Base-by-base conservation (phyloP, 257 asterid species). In the Paraleonurus japonicus region DNA sequence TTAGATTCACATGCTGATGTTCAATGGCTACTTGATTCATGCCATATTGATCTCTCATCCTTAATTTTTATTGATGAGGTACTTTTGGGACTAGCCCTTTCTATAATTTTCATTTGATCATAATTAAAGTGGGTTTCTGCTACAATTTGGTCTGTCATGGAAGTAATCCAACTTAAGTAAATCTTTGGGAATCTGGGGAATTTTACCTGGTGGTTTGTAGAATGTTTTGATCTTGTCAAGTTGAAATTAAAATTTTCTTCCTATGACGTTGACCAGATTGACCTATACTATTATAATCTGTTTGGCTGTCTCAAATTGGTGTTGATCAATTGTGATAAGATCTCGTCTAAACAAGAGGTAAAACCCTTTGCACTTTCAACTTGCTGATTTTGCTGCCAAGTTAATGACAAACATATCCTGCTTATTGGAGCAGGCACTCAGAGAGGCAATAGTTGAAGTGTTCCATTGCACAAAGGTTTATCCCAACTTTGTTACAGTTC, bases 231-330 rank as follows among this genome's bases (percentile, higher is more conserved):
- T 68, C 26, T 58, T 62, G 26, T 68, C 43, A 62, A 50, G 17
- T 27, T 61, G 16, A 48, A 16, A 63, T n/a, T 51, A 57, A 73
- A 37, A 71, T 62, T 8, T 63, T 66, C 19, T 23, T 53, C 61
- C 65, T 62, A 61, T 58, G 55, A 22, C 64, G 26, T 57, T 68
- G 76, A 61, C 70, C 95, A 89, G 97, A 82, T 92, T 75, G 96
- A 92, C 81, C 80, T 92, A 63, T 79, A 81, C 63, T 89, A 92
- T 77, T 87, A 89, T 71, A 84, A 87, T 77, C 76, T 92, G 80
- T 92, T 82, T 77, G 98, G 98, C 74, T 85, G 98, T 75, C 96
- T 89, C 72, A 82, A 87, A 67, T 80, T 92, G 45, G 90, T 85
- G 65, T 76, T 92, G 61, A 79, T 89, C 76, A 86, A 88, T 53